A percentile compares a stretch with the other conserved stretches of the same genome.
Conservation (phyloP, 1,139 yeast genomes). For the Protomyces arabidopsidicola region DNA sequence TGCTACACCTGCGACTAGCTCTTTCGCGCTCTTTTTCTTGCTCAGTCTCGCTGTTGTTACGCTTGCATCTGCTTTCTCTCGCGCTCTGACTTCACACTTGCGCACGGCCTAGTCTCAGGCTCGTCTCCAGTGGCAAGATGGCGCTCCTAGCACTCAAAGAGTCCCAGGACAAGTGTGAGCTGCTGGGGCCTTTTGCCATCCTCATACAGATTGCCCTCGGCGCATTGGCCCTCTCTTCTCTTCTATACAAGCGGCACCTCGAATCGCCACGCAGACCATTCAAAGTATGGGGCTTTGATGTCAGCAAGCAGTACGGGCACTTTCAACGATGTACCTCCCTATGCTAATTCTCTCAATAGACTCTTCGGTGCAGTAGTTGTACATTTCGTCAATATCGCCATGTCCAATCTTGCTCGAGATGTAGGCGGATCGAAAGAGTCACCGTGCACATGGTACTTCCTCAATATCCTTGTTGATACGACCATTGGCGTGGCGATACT, state of each 20-base stretch:
- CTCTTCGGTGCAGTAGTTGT: slow-evolving; percentile 48
- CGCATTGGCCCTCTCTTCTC: slow-evolving; percentile 63
- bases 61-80: too few relatives aligned
- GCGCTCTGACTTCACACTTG: too few relatives aligned
- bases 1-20: too few relatives aligned
- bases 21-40: too few relatives aligned
- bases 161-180: slow-evolving; percentile 38
- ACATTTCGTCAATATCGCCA: slow-evolving; percentile 50
- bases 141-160: not conserved
- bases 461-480: slow-evolving; percentile 82
- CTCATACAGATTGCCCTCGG: slow-evolving; percentile 53
- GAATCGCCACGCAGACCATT: slow-evolving; percentile 25
- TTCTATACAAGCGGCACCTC: slow-evolving; percentile 62
- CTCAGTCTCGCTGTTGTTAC: too few relatives aligned
- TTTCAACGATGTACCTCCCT: slow-evolving; percentile 84
- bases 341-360: slow-evolving; percentile 49
- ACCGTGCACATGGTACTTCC: slow-evolving; percentile 73
- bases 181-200: slow-evolving; percentile 46
- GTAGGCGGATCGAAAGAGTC: slow-evolving; percentile 36
- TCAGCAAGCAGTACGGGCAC: slow-evolving; percentile 65
- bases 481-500: slow-evolving; percentile 90
- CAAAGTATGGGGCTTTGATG: slow-evolving; percentile 55
- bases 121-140: not conserved
- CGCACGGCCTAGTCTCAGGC: too few relatives aligned
- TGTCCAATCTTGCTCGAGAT: slow-evolving; percentile 34